phyloP scores from a whole-genome alignment of 1,284 basidiomycete species.

The Flammula alnicola region DNA sequence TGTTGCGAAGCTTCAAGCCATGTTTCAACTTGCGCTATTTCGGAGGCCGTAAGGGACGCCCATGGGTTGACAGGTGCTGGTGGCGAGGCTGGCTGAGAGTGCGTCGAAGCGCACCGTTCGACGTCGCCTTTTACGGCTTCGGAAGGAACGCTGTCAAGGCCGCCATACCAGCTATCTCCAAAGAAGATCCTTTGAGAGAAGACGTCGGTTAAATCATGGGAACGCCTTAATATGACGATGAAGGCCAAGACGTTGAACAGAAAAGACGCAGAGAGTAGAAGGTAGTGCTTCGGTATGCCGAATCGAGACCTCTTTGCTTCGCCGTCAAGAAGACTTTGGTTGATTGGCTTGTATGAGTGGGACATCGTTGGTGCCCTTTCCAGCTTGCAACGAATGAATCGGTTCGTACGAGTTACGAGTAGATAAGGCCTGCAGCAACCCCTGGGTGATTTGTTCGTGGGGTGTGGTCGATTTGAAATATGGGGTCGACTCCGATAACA shows the following conservation, averaged over 20 bases:
- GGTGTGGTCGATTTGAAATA: too few species aligned
- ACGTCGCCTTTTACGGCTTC: neutral
- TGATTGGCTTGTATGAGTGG: slow-evolving; percentile 4
- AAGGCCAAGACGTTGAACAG: slow-evolving; percentile 19
- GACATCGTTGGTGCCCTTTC: too few species aligned
- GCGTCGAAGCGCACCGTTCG: slow-evolving; percentile 36
- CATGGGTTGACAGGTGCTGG: slow-evolving; percentile 52
- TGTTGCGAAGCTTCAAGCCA: slow-evolving; percentile 52
- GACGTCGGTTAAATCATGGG: slow-evolving; percentile 10
- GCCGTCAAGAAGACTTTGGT: neutral
- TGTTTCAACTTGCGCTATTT: slow-evolving; percentile 46
- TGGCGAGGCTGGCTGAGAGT: slow-evolving; percentile 39
- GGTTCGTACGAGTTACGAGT: too few species aligned
- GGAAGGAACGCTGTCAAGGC: neutral
- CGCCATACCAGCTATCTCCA: slow-evolving; percentile 12
- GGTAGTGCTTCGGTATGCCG: slow-evolving; percentile 1
- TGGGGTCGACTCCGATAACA: too few species aligned
- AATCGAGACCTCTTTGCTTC: neutral
- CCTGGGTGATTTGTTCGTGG: too few species aligned
- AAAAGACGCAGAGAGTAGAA: slow-evolving; percentile 16
- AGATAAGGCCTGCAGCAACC: too few species aligned
- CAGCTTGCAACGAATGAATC: too few species aligned
- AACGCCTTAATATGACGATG: slow-evolving; percentile 12
- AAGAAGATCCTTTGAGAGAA: slow-evolving; percentile 13
- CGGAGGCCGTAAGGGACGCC: slow-evolving; percentile 48